phyloP scores from a whole-genome alignment of 257 asterid species.

The Primulina huaijiensis region DNA sequence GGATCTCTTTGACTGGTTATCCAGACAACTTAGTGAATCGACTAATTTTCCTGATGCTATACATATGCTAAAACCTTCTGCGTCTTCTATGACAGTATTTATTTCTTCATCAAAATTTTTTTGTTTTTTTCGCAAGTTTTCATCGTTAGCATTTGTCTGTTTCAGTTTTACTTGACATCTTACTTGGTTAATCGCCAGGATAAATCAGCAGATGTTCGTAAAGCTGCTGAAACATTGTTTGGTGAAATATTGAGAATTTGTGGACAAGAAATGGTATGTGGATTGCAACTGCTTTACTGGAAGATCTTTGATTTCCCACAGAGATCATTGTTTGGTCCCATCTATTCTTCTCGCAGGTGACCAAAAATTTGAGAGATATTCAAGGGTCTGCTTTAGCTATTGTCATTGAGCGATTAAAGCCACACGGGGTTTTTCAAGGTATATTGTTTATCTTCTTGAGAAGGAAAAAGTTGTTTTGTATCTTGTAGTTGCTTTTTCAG shows the following conservation, averaged over 20 bases:
- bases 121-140: not conserved
- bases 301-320: conserved; percentile 13
- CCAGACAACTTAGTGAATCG: conserved; percentile 65
- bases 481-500: conserved; percentile 17
- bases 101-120: conserved; percentile 8
- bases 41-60: conserved; percentile 83
- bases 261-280: conserved; percentile 82
- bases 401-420: conserved; percentile 75
- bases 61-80: conserved; percentile 76
- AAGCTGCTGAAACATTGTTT: conserved; percentile 92
- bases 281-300: conserved; percentile 20
- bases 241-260: conserved; percentile 83
- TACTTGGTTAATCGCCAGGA: conserved; percentile 50
- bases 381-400: conserved; percentile 97
- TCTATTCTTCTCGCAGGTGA: conserved; percentile 44
- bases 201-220: conserved; percentile 98
- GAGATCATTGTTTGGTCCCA: conserved; percentile 5
- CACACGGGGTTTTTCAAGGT: conserved; percentile 69
- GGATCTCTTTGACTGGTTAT: conserved; percentile 94
- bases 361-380: conserved; percentile 83
- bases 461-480: not conserved
- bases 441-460: conserved; percentile 6
- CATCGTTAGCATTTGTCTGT: not conserved
- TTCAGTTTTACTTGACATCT: conserved; percentile 13
- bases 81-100: conserved; percentile 91